Conservation (phyloP, 306 rosid genomes). For the Pyrus pyrifolia region DNA sequence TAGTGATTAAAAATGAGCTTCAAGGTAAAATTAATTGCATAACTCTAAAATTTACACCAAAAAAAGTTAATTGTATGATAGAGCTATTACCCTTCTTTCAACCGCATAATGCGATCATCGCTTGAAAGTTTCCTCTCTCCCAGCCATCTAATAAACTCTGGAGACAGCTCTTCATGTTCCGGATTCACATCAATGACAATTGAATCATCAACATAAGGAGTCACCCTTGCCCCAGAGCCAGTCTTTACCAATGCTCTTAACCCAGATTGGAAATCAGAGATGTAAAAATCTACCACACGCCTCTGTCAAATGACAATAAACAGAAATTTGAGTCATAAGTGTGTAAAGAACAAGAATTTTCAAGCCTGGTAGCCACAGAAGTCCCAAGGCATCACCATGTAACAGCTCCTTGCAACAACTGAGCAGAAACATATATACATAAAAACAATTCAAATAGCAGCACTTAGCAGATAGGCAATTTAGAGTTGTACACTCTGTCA, state of each 20-base stretch:
- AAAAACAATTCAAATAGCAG: background rate
- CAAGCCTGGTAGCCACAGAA: background rate
- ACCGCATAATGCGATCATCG: conserved; percentile 72
- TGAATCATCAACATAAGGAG: conserved; percentile 84
- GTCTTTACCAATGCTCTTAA: conserved; percentile 95
- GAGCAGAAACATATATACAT: background rate
- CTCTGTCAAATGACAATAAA: conserved; percentile 54
- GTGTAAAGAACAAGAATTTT: background rate
- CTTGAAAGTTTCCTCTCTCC: conserved; percentile 84
- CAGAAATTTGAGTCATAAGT: conserved; percentile 13
- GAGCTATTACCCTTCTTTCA: conserved; percentile 80
- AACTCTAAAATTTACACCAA: background rate
- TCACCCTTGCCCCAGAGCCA: conserved; percentile 85
- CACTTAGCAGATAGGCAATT: background rate
- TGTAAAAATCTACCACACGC: conserved; percentile 94
- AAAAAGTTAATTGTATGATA: background rate
- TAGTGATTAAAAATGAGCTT: background rate
- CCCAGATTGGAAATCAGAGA: conserved; percentile 98
- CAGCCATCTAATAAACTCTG: conserved; percentile 80
- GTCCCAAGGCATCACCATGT: background rate
- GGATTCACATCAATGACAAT: conserved; percentile 64
- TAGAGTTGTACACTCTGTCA: background rate
- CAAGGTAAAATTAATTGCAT: background rate
- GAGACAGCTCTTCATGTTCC: conserved; percentile 64
- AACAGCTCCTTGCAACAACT: background rate